Base-by-base conservation (phyloP, 2,329 filamentous ascomycete species). In the Epichloe uncinata region DNA sequence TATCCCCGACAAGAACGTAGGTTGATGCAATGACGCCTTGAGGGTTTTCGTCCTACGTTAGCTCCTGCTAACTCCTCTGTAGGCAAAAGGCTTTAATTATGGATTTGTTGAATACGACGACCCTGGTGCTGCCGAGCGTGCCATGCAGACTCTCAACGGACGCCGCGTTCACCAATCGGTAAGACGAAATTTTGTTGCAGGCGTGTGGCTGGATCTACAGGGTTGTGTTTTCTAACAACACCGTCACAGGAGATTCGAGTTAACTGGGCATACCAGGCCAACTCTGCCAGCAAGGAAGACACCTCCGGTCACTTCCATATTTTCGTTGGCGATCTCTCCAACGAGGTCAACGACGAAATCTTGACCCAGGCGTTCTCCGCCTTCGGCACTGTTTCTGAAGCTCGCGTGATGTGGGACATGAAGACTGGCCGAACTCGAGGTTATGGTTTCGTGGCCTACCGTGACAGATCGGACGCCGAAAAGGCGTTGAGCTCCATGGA, bases 391-490 rank as follows among this genome's bases (percentile, higher is more conserved):
- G 90, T 98, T 45, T 98, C 93, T 3, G 93, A 98, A 69, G 93
- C 93, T 53, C 89, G 93, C 61, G 93, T 98, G 56, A 98, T 98
- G 93, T 98, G 93, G 93, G 93, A 98, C 68, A 98, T 98, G 93
- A 98, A 98, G 78, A 98, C 93, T 36, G 93, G 93, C 58, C 84
- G 93, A 56, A 97, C 93, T 57, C 87, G 93, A 65, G 93, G 93
- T 53, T 98, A 98, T 63, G 93, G 93, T 12, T 98, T 98, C 64
- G 91, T 97, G 58, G 93, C 93, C 46, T 98, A 95, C 78, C 86
- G 91, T 55, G 93, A 98, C 55, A 87, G 91, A 55, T 73, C 79
- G 36, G 93, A 98, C 62, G 93, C 93, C 30, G 93, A 98, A 68
- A 95, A 96, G 71, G 91, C 93, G 2, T 70, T 98, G 62, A 95